These are phyloP conservation scores for Trichomonascaceae sp. DNA, from an alignment of 1,139 yeast genomes.

Conservation along the genomic window DNA sequence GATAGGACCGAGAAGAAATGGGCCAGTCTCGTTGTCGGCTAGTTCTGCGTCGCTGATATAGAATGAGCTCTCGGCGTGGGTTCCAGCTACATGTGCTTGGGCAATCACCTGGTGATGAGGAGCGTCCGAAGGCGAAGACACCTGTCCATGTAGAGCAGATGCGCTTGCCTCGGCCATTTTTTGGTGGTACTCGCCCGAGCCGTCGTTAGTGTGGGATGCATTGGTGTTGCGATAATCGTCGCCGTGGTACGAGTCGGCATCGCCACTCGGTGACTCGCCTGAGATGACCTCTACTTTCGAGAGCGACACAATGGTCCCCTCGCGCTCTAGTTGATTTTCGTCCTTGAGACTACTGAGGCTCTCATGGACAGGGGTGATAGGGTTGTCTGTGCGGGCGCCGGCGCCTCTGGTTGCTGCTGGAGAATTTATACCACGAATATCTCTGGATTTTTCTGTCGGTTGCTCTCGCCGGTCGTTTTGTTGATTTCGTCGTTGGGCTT, in stretches of 20 bases:
- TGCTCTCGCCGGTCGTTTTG: too few species aligned
- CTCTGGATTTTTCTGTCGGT: too few species aligned
- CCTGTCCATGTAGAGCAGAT: not conserved
- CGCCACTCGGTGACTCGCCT: not conserved
- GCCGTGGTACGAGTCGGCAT: not conserved
- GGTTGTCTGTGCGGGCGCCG: too few species aligned
- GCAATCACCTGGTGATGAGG: constrained; percentile 1
- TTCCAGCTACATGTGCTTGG: too few species aligned
- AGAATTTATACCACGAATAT: too few species aligned
- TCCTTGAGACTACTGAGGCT: not conserved
- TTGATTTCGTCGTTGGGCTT: too few species aligned
- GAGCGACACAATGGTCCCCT: not conserved
- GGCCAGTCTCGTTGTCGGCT: constrained; percentile 15
- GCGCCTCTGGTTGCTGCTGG: too few species aligned
- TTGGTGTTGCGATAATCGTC: not conserved
- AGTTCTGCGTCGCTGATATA: not conserved
- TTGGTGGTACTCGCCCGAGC: not conserved
- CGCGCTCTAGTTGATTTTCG: constrained; percentile 3
- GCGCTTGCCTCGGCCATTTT: too few species aligned
- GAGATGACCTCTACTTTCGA: not conserved
- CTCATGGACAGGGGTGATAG: not conserved
- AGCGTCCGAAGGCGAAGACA: not conserved
- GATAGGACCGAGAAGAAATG: constrained; percentile 49
- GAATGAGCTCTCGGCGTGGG: not conserved
- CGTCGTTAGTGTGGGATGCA: too few species aligned